Conservation (phyloP, 2,329 filamentous ascomycete species). For the Ascocoryne sarcoides region DNA sequence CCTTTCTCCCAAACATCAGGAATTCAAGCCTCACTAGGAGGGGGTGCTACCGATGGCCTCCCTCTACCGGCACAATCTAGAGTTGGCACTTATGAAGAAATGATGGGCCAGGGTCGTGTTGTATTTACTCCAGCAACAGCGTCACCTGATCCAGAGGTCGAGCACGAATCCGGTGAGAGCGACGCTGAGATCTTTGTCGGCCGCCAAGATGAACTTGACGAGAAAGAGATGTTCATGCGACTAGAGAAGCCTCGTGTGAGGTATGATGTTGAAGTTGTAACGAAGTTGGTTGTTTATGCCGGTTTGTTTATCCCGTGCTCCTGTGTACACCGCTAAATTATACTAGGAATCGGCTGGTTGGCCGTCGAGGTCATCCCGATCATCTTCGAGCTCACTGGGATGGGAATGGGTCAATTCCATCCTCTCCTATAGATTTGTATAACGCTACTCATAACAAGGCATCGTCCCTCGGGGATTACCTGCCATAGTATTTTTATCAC, state of each 20-base stretch:
- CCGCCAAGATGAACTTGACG: slow-evolving; percentile 45
- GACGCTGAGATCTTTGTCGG: slow-evolving; percentile 31
- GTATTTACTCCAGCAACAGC: slow-evolving; percentile 26
- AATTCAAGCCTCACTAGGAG: slow-evolving; percentile 39
- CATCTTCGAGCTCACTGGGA: slow-evolving; percentile 34
- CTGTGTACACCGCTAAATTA: slow-evolving; percentile 7
- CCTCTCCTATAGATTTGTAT: slow-evolving; percentile 5
- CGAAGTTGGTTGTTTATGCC: slow-evolving; percentile 88
- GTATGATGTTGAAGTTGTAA: slow-evolving; percentile 98
- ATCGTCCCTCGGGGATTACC: background rate
- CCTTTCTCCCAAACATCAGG: slow-evolving; percentile 24
- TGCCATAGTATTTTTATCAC: background rate
- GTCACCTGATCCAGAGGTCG: slow-evolving; percentile 22
- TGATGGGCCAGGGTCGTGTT: slow-evolving; percentile 61
- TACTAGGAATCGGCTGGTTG: slow-evolving; percentile 69
- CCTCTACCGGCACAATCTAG: slow-evolving; percentile 36
- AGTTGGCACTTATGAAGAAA: slow-evolving; percentile 58
- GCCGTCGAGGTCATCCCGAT: slow-evolving; percentile 44
- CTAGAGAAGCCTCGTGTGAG: slow-evolving; percentile 80
- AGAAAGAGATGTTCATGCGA: slow-evolving; percentile 74
- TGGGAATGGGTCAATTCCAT: slow-evolving; percentile 28
- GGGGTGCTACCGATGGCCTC: slow-evolving; percentile 32
- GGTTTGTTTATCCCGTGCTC: slow-evolving; percentile 62
- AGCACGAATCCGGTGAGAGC: slow-evolving; percentile 31
- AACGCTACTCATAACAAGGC: background rate